Conservation (phyloP, 768 basidiomycete species). For the Trametes villosa region DNA sequence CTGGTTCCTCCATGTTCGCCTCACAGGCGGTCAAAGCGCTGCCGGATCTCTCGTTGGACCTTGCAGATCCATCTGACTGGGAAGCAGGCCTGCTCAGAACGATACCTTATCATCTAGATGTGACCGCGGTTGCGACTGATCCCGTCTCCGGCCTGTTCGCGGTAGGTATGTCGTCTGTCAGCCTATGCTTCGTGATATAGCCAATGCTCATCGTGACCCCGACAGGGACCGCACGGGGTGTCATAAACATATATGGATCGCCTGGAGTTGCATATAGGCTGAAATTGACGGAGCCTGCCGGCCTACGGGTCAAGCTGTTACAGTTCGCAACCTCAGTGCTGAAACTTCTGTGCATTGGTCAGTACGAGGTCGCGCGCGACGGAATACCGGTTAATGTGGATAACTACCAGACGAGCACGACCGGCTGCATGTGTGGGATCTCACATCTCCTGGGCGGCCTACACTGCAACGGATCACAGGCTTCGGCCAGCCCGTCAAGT, state of each 20-base stretch:
- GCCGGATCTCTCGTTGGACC: constrained; percentile 59
- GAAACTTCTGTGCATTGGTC: constrained; percentile 67
- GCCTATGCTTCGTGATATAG: background rate
- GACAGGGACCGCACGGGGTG: constrained; percentile 66
- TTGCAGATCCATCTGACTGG: constrained; percentile 64
- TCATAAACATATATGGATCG: constrained; percentile 67
- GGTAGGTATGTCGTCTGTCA: constrained; percentile 51
- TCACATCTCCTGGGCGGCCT: constrained; percentile 56
- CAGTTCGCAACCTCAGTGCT: constrained; percentile 60
- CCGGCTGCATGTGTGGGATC: constrained; percentile 64
- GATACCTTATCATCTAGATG: constrained; percentile 54
- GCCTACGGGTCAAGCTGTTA: constrained; percentile 57
- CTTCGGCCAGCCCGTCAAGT: constrained; percentile 51
- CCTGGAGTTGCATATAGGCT: constrained; percentile 63
- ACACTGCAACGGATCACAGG: constrained; percentile 52
- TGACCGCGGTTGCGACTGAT: constrained; percentile 59
- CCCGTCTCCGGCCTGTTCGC: constrained; percentile 66
- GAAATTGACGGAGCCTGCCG: constrained; percentile 47
- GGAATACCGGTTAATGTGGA: background rate
- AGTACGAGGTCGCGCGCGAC: constrained; percentile 17
- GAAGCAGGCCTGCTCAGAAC: constrained; percentile 51
- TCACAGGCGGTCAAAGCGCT: constrained; percentile 33
- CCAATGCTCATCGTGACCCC: background rate
- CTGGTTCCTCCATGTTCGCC: too few relatives aligned
- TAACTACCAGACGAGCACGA: constrained; percentile 49